Conservation (phyloP, 257 asterid genomes). For the Misopates orontium region DNA sequence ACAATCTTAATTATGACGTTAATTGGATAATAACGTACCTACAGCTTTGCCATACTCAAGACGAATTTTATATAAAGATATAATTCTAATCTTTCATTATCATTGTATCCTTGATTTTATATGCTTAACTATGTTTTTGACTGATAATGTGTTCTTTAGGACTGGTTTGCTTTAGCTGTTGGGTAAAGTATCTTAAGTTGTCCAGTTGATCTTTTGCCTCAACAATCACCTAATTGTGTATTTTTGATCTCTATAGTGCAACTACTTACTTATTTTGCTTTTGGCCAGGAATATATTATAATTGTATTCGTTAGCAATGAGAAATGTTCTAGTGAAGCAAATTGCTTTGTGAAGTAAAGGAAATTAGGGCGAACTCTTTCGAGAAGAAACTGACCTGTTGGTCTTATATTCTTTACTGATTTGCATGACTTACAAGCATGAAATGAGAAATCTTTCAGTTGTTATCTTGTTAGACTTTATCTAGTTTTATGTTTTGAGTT, state of each 20-base stretch:
- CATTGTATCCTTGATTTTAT: too few species aligned
- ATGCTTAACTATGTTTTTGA: too few species aligned
- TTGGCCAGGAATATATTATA: background rate
- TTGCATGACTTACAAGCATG: constrained; percentile 12
- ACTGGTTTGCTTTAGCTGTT: too few species aligned
- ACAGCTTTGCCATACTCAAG: too few species aligned
- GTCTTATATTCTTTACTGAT: background rate
- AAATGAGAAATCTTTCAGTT: constrained; percentile 16
- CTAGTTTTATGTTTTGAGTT: constrained; percentile 24
- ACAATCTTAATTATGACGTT: too few species aligned
- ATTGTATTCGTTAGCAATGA: background rate
- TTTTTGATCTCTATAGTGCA: background rate
- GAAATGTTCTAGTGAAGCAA: constrained; percentile 3
- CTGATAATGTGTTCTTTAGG: too few species aligned
- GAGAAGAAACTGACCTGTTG: background rate
- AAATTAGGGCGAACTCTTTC: background rate
- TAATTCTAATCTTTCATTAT: too few species aligned
- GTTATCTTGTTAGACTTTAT: background rate
- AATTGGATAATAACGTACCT: too few species aligned
- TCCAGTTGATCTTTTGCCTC: too few species aligned
- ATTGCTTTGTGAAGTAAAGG: constrained; percentile 10
- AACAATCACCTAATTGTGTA: too few species aligned
- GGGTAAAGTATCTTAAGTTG: too few species aligned
- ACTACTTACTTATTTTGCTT: background rate
- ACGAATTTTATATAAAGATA: too few species aligned